Evolutionary conservation across 2,329 filamentous ascomycete species (phyloP).

Genomic region (Aspergillus calidoustus): DNA sequence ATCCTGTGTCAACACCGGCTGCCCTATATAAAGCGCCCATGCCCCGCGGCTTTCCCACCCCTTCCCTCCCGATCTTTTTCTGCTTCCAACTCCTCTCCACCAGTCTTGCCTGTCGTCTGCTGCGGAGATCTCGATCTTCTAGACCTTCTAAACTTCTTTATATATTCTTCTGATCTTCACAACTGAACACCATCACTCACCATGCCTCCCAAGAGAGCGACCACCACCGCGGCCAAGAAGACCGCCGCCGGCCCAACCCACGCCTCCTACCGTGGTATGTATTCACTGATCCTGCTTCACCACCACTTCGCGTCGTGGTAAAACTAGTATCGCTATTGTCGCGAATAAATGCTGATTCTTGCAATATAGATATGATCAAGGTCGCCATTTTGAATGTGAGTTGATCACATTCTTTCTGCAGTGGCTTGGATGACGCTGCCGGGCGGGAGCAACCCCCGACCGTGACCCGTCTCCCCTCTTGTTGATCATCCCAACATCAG

Average conservation of each 20-base stretch:
- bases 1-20: slow-evolving; percentile 48
- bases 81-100: slow-evolving; percentile 26
- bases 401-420: slow-evolving; percentile 57
- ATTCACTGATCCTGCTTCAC: slow-evolving; percentile 48
- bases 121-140: slow-evolving; percentile 23
- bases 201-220: slow-evolving; percentile 70
- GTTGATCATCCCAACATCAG: slow-evolving; percentile 30
- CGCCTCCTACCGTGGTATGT: slow-evolving; percentile 70
- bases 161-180: slow-evolving; percentile 18
- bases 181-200: slow-evolving; percentile 33
- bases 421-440: slow-evolving; percentile 44
- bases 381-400: slow-evolving; percentile 72
- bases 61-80: slow-evolving; percentile 40
- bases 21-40: slow-evolving; percentile 50
- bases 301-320: slow-evolving; percentile 50
- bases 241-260: slow-evolving; percentile 55
- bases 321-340: slow-evolving; percentile 50
- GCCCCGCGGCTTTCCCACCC: slow-evolving; percentile 46
- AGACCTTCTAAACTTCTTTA: slow-evolving; percentile 15
- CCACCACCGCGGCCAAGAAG: slow-evolving; percentile 62
- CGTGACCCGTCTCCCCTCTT: slow-evolving; percentile 39
- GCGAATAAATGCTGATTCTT: slow-evolving; percentile 59
- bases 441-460: slow-evolving; percentile 38
- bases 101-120: slow-evolving; percentile 16
- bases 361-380: slow-evolving; percentile 70